These are phyloP conservation scores for Grigorovia yakushimaensis DNA, from an alignment of 805 yeast species.

Conservation along the genomic window DNA sequence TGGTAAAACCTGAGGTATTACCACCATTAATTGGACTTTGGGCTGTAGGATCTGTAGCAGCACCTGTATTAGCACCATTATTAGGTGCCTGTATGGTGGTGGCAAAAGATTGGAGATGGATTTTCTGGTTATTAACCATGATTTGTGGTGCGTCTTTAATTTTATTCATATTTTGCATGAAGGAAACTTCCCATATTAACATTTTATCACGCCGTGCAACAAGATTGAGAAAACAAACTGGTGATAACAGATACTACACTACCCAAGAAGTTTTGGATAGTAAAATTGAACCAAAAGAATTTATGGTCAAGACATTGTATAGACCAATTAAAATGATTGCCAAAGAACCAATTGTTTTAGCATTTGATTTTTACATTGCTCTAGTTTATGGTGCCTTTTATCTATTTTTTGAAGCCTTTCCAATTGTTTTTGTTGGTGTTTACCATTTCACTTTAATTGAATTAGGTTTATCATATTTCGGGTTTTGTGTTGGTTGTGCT, in stretches of 20 bases:
- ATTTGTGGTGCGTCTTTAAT: constrained; percentile 32
- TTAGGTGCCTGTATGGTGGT: constrained; percentile 43
- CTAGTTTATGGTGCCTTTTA: constrained; percentile 44
- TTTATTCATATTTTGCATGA: constrained; percentile 33
- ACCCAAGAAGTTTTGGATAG: constrained; percentile 31
- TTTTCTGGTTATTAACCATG: constrained; percentile 42
- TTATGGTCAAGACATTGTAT: constrained; percentile 31
- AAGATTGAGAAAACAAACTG: constrained; percentile 40
- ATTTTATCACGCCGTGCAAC: constrained; percentile 36
- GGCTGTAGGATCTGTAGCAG: constrained; percentile 45
- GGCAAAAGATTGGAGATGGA: constrained; percentile 44
- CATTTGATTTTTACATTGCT: constrained; percentile 43
- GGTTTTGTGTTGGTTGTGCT: constrained; percentile 37
- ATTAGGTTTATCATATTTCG: constrained; percentile 38
- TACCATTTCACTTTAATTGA: constrained; percentile 41
- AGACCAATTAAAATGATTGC: constrained; percentile 43
- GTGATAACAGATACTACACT: constrained; percentile 36
- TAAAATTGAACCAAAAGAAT: constrained; percentile 11
- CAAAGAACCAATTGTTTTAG: constrained; percentile 47
- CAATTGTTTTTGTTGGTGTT: constrained; percentile 39
- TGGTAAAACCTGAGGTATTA: constrained; percentile 32
- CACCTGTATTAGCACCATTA: constrained; percentile 49
- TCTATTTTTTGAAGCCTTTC: constrained; percentile 54
- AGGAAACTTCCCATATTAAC: constrained; percentile 41
- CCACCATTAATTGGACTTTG: constrained; percentile 43